A percentile compares a stretch with the other conserved stretches of the same genome.
Evolutionary conservation across 306 rosid species (phyloP).

Genomic region (Phaseolus lunatus): DNA sequence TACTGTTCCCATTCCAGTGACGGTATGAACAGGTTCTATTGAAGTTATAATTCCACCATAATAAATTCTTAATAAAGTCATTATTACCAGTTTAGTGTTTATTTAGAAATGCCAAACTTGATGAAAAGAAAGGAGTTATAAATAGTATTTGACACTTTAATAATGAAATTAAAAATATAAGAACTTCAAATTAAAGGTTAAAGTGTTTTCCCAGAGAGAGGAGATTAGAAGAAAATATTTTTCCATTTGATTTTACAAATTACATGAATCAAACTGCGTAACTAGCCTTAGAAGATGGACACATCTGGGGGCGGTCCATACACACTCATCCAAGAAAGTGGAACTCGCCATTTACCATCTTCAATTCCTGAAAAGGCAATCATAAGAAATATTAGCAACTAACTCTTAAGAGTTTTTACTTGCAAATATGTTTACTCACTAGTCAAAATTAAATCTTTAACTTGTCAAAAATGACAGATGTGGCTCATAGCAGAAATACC

Average conservation of each 20-base stretch:
- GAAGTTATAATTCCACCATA: too few relatives aligned
- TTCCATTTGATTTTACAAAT: slow-evolving; percentile 2
- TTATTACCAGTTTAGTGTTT: too few relatives aligned
- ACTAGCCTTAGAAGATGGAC: slow-evolving; percentile 66
- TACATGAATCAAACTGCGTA: background rate
- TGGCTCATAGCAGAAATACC: too few relatives aligned
- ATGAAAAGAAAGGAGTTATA: background rate
- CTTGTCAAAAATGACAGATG: background rate
- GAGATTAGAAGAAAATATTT: background rate
- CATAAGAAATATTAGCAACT: slow-evolving; percentile 16
- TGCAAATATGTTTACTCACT: slow-evolving; percentile 17
- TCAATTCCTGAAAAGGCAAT: slow-evolving; percentile 55
- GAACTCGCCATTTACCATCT: slow-evolving; percentile 68
- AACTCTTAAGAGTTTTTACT: background rate
- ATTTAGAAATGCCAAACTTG: background rate
- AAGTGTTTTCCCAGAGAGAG: background rate
- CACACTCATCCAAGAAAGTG: slow-evolving; percentile 81
- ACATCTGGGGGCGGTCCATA: slow-evolving; percentile 89
- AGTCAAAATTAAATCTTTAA: background rate
- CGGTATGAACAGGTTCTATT: background rate
- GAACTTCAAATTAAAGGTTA: background rate
- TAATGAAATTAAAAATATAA: background rate
- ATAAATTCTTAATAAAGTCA: too few relatives aligned
- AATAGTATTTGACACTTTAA: background rate
- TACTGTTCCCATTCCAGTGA: background rate